phyloP scores from a whole-genome alignment of 1,139 yeast species.

The Diutina neorugosa region DNA sequence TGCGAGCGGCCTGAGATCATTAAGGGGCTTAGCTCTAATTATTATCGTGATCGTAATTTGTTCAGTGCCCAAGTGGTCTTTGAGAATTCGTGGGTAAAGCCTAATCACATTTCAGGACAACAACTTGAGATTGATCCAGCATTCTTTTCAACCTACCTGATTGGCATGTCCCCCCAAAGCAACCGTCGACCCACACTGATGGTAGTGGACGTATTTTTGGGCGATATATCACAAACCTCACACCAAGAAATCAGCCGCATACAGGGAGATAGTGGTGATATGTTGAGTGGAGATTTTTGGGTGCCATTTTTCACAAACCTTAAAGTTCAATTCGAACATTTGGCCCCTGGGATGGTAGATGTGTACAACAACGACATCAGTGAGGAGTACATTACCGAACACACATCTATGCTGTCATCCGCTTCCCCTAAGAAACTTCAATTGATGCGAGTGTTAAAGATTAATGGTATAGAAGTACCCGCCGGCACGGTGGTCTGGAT shows the following conservation, averaged over 20 bases:
- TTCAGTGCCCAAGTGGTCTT: background rate
- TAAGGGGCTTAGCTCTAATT: background rate
- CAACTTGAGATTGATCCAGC: background rate
- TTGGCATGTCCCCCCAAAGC: background rate
- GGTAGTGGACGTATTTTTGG: background rate
- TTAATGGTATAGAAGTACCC: background rate
- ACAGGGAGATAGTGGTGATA: background rate
- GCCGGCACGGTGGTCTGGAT: background rate
- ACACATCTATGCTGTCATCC: background rate
- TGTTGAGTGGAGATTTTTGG: background rate
- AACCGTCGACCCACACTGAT: background rate
- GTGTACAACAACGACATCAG: background rate
- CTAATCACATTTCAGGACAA: background rate
- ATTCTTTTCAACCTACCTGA: background rate
- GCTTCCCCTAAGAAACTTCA: background rate
- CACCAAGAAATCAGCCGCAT: background rate
- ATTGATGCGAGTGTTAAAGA: background rate
- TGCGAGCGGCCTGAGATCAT: background rate
- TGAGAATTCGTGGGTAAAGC: background rate
- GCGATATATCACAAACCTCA: background rate
- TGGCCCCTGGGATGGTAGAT: background rate
- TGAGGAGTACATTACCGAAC: background rate
- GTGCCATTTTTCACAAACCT: background rate
- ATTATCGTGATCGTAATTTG: background rate
- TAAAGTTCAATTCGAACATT: background rate